Evolutionary conservation across 1,284 basidiomycete species (phyloP), one percentile per base, ranked within the genome.

Genomic region (Cystobasidium slooffiae): DNA sequence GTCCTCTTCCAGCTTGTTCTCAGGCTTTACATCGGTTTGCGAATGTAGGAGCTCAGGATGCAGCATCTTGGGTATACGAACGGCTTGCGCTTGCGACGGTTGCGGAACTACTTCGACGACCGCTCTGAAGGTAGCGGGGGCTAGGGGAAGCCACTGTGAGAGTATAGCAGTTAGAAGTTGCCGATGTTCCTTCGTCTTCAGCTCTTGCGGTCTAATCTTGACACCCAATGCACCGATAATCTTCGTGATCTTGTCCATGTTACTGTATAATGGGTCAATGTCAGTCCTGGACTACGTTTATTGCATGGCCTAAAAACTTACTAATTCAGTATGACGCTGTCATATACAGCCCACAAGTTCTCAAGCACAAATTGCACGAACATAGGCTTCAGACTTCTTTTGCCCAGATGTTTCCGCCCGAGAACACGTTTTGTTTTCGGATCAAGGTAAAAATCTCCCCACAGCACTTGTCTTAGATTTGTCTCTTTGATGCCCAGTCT

Each of bases 351-450:
- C 96, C 96, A 99, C 41, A 99, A 88, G 82, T 98, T 99, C 75
- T 99, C 97, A 78, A 99, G 84, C 5, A 99, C 90, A 79, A 99
- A 97, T 83, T 98, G 95, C 5, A 98, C 97, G 81, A 99, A 99
- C 64, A 99, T 86, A n/a, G 95, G 94, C 84, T 98, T 99, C 80
- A 99, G 84, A 43, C 87, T 86, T 31, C 94, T 88, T 75, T 82
- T 83, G 46, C 84, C 84, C 72, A 96, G 86, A 82, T 94, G 92
- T 83, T 96, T 97, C 81, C 94, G 86, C 77, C 90, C 92, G 80
- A 99, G 90, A 24, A 98, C 92, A 76, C 90, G 88, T 84, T 97
- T 99, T 64, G 91, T 91, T 85, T 98, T 99, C 0, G 96, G 93
- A 82, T 99, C 97, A 72, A 99, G 86, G 84, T 92, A 99, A 83